Base-by-base conservation (phyloP, 257 asterid species). In the Salvia miltiorrhiza region DNA sequence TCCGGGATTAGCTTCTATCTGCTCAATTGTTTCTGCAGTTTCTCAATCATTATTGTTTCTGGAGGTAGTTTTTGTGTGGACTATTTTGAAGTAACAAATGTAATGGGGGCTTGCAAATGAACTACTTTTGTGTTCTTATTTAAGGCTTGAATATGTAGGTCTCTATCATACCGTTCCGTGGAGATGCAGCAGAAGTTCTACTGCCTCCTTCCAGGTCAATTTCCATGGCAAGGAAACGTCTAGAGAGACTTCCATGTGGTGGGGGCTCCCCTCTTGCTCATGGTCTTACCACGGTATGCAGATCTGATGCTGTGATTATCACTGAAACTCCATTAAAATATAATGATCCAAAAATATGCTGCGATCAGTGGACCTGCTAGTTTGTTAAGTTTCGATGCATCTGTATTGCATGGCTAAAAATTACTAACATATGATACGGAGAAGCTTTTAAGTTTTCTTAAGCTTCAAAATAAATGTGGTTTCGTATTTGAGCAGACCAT, bases 231-330 rank as follows among this genome's bases (percentile, higher is more conserved):
- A 89, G 95, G 79, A 94, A 89, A 52, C 97, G 97, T 76, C 96
- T 94, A 9, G 99, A 94, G 85, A 89, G 96, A 79, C 96, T 94
- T 75, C 99, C 99, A 43, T 94, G 99, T 80, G 99, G 99, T 26
- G 97, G 99, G 12, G 97, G 99, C 69, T 93, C 99, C 73, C 99
- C 99, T 45, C 90, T 93, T 75, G 99, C 99, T 53, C 99, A 93
- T 78, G 99, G 97, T 39, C 99, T 93, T 64, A 90, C 97, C 21
- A 91, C 92, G 84, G 97, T 92, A 89, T 32, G 57, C 48, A 48
- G 48, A 33, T 62, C 58, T 71, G 30, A 59, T 70, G 21, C 33
- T 16, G n/a, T 39, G 8, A 49, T 59, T 41, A 47, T 48, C 52
- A 54, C 60, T 26, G 19, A 49, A 57, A 35, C 30, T 13, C 8